Conservation (phyloP, 345 rosid species). For the Adansonia digitata region DNA sequence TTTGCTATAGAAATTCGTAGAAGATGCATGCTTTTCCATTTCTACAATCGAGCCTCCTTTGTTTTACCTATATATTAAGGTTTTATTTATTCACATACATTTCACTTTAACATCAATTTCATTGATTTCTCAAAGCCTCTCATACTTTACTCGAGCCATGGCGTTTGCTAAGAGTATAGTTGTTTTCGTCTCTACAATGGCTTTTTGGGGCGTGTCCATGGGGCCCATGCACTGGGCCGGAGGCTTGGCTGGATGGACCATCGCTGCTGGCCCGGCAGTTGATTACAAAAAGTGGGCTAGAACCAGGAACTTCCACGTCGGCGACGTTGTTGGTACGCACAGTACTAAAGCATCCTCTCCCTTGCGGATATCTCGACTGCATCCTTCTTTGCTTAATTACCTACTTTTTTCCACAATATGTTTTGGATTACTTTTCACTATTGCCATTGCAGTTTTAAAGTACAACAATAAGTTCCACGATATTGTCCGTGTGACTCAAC, state of each 20-base stretch:
- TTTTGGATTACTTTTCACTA: not conserved
- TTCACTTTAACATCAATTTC: not conserved
- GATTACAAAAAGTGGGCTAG: slow-evolving; percentile 23
- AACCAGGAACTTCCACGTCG: slow-evolving; percentile 6
- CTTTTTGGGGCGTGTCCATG: not conserved
- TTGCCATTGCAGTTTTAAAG: slow-evolving; percentile 13
- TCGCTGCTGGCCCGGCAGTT: not conserved
- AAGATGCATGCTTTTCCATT: not conserved
- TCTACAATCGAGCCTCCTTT: not conserved
- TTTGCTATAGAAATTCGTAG: not conserved
- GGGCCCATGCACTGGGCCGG: slow-evolving; percentile 15
- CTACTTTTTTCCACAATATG: not conserved
- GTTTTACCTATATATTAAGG: not conserved
- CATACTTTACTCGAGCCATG: not conserved
- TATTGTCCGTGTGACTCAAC: slow-evolving; percentile 14
- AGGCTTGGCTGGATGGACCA: slow-evolving; percentile 24
- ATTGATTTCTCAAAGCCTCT: not conserved
- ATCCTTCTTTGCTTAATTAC: not conserved
- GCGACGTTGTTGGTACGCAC: slow-evolving; percentile 17
- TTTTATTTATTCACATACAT: not conserved
- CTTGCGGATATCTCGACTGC: not conserved
- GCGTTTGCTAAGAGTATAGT: not conserved
- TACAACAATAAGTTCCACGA: slow-evolving; percentile 5
- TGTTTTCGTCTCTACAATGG: not conserved
- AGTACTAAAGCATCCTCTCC: not conserved